Conservation (phyloP, 2,329 filamentous ascomycete species). For the Ceratocystis huliohia region DNA sequence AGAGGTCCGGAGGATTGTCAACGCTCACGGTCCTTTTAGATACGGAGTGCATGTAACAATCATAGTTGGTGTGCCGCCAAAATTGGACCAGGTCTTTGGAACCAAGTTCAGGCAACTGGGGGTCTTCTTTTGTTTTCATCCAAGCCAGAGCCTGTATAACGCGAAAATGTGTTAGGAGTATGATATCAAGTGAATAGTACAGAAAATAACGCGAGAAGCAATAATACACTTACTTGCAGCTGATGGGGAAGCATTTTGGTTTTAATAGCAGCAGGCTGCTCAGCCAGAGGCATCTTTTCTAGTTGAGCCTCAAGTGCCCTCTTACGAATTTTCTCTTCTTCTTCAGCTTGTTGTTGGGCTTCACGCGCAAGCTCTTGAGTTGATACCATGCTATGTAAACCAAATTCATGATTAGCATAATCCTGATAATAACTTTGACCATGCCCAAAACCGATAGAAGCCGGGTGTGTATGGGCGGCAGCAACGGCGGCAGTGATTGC, state of each 20-base stretch:
- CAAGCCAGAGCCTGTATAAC: constrained; percentile 52
- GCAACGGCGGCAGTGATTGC: no score
- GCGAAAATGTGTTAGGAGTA: constrained; percentile 29
- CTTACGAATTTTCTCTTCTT: constrained; percentile 13
- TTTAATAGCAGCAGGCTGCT: constrained; percentile 51
- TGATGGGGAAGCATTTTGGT: constrained; percentile 70
- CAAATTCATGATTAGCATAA: no score
- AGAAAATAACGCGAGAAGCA: background rate
- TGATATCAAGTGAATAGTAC: background rate
- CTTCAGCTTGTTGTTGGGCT: background rate
- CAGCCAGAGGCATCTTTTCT: constrained; percentile 56
- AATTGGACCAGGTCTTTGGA: constrained; percentile 36
- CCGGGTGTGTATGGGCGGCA: no score
- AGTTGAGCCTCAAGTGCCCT: constrained; percentile 46
- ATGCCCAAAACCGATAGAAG: no score
- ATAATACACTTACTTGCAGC: constrained; percentile 36
- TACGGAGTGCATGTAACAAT: background rate
- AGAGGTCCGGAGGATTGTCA: constrained; percentile 43
- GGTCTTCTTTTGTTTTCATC: constrained; percentile 66
- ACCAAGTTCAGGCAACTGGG: constrained; percentile 46
- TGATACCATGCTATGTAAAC: background rate
- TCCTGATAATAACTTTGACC: no score
- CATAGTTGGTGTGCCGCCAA: constrained; percentile 6
- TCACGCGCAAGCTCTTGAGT: background rate
- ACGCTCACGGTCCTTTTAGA: background rate